Evolutionary conservation across 2,329 filamentous ascomycete species (phyloP), one percentile per base, ranked within the genome.

Genomic region (Neonectria magnoliae): DNA sequence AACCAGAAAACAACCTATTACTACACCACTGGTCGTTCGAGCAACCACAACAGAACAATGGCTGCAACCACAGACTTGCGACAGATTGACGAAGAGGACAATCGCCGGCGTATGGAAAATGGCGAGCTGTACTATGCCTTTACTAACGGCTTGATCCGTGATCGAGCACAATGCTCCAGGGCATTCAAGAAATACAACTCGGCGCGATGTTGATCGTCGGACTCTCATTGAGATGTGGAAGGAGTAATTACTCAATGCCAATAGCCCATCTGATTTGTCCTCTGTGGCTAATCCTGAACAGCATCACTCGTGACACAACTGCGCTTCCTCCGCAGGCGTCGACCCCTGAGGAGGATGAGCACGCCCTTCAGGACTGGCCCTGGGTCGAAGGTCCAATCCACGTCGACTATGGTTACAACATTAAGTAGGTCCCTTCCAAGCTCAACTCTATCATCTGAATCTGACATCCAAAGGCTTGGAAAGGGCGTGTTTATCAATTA

Each of bases 81-180:
- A 8, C n/a, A 18, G 29, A 69, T 86, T 33, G 77, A 83, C 54
- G 76, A 77, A 7, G 77, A 72, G 44, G 84, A 87, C 52, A 88
- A 88, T 74, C 77, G 80, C 41, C 77, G 79, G 44, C 82, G 83
- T 27, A 93, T 93, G 90, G 78, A 81, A 52, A 81, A 83, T 14
- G 91, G 91, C 53, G 89, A 95, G 76, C 84, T 95, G 11, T 94
- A 93, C 77, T 86, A 89, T 71, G 88, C 91, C 45, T 94, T 94
- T 74, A 87, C 87, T 1, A 90, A 92, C 0, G 86, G 91, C 36
- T 80, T 96, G 4, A 79, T 87, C 2, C 87, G 85, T 1, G 89
- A 85, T 42, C 87, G 93, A 18, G 80, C 81, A n/a, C 84, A 88
- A 14, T 93, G 90, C 76, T 83, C 83, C 45, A 77, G 81, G 33